A percentile compares a stretch with the other conserved stretches of the same genome.
Evolutionary conservation across 768 basidiomycete genomes (phyloP).

Genomic region (Amanita phalloides): DNA sequence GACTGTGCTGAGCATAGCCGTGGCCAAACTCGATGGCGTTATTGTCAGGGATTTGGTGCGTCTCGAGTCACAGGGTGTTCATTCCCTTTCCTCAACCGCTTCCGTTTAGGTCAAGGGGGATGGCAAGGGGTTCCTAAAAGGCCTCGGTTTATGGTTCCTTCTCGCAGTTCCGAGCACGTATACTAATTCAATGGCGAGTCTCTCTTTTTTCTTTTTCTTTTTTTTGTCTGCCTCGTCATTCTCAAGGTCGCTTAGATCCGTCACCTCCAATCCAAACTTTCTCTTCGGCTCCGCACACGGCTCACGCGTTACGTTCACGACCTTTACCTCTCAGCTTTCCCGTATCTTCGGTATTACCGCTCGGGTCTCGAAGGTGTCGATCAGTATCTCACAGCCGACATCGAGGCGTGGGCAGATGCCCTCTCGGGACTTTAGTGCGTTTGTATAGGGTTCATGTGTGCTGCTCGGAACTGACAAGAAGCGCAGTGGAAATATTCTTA

Average conservation of each 20-base stretch:
- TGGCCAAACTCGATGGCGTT: conserved; percentile 80
- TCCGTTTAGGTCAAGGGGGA: conserved; percentile 68
- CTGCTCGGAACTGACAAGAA: not conserved
- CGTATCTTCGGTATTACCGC: conserved; percentile 63
- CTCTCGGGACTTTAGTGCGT: conserved; percentile 82
- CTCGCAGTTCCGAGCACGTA: conserved; percentile 90
- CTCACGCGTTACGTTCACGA: conserved; percentile 88
- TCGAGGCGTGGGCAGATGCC: conserved; percentile 81
- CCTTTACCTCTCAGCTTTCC: conserved; percentile 73
- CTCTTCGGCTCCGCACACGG: conserved; percentile 73
- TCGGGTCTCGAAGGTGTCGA: conserved; percentile 64
- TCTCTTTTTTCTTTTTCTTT: too few relatives aligned
- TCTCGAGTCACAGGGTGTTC: not conserved
- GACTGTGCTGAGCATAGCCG: conserved; percentile 80
- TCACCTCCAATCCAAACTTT: conserved; percentile 79
- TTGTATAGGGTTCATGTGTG: not conserved
- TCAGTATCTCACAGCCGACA: conserved; percentile 89
- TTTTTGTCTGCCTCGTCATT: not conserved
- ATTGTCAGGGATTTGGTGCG: conserved; percentile 80
- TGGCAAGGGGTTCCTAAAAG: conserved; percentile 70
- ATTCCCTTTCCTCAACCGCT: not conserved
- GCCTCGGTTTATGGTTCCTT: conserved; percentile 80
- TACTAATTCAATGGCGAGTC: conserved; percentile 82
- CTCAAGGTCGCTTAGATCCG: conserved; percentile 45
- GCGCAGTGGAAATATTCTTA: conserved; percentile 74